Evolutionary conservation across 2,329 filamentous ascomycete species (phyloP).

Genomic region (Verticillium longisporum): DNA sequence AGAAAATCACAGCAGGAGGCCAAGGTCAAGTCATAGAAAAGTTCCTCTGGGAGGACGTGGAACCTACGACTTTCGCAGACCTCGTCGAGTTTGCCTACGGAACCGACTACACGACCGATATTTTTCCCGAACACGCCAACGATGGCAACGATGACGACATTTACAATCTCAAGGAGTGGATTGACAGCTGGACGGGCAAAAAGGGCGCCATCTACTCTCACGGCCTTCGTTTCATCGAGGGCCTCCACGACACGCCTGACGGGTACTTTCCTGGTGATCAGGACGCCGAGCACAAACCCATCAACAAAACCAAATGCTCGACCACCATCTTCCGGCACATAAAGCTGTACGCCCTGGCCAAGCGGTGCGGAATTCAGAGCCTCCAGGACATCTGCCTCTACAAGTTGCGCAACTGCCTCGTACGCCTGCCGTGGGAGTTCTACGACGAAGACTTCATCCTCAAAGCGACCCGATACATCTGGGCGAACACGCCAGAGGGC

Average conservation of each 20-base stretch:
- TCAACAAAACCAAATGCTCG: not conserved
- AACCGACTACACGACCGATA: not conserved
- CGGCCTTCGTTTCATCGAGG: not conserved
- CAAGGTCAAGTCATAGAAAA: not conserved
- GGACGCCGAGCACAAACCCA: not conserved
- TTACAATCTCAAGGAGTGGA: not conserved
- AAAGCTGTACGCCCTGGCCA: not conserved
- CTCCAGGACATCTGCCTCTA: not conserved
- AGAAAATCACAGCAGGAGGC: not conserved
- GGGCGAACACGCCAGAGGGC: not conserved
- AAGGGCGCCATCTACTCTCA: not conserved
- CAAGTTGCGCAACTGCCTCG: not conserved
- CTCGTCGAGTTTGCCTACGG: not conserved
- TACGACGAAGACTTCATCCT: not conserved
- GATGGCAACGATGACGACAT: not conserved
- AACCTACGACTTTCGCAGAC: not conserved
- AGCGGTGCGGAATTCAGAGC: not conserved
- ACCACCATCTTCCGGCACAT: not conserved
- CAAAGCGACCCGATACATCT: not conserved
- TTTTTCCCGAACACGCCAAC: not conserved
- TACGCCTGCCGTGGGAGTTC: not conserved
- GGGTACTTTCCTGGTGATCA: not conserved
- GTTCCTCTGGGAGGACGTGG: not conserved
- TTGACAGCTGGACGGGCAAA: not conserved
- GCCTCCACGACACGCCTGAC: not conserved